Percentiles rank a stretch among this genome's conserved stretches.
These are phyloP conservation scores for Hyphopichia wangnamkhiaoensis DNA, from an alignment of 1,139 yeast genomes.

Conservation along the genomic window DNA sequence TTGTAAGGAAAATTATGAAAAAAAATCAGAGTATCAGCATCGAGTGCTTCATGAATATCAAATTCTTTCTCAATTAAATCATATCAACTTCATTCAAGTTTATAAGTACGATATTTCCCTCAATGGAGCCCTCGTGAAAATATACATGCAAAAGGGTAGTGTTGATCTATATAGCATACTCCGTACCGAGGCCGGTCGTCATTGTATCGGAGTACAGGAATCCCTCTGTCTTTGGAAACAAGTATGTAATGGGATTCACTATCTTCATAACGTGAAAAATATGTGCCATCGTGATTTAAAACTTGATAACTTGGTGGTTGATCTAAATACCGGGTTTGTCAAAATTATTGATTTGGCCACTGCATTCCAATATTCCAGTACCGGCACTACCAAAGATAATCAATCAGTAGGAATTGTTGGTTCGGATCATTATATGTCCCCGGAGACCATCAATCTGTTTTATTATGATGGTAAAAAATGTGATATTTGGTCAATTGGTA, in stretches of 20 bases:
- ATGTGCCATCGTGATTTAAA: constrained; percentile 47
- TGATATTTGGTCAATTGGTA: constrained; percentile 55
- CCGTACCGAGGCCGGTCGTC: not conserved
- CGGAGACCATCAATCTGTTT: constrained; percentile 42
- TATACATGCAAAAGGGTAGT: constrained; percentile 38
- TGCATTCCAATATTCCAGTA: constrained; percentile 14
- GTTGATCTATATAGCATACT: constrained; percentile 20
- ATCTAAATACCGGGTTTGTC: constrained; percentile 19
- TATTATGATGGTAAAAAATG: constrained; percentile 41
- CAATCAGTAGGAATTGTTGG: constrained; percentile 51
- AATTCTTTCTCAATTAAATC: constrained; percentile 27
- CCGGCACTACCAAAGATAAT: constrained; percentile 12
- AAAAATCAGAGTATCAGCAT: constrained; percentile 32
- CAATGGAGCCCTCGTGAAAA: constrained; percentile 19
- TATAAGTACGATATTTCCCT: constrained; percentile 23
- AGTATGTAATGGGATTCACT: constrained; percentile 29
- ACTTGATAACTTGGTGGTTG: constrained; percentile 38
- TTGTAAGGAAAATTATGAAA: constrained; percentile 35
- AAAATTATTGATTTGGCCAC: constrained; percentile 45
- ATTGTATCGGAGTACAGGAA: constrained; percentile 5
- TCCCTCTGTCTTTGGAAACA: constrained; percentile 36
- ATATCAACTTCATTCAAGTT: constrained; percentile 36
- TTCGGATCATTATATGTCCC: constrained; percentile 46
- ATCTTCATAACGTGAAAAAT: constrained; percentile 28
- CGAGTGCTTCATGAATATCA: constrained; percentile 42